A percentile compares a stretch with the other conserved stretches of the same genome.
phyloP scores from a whole-genome alignment of 202 grass and related monocot genomes.

The Saccharum hybrid region DNA sequence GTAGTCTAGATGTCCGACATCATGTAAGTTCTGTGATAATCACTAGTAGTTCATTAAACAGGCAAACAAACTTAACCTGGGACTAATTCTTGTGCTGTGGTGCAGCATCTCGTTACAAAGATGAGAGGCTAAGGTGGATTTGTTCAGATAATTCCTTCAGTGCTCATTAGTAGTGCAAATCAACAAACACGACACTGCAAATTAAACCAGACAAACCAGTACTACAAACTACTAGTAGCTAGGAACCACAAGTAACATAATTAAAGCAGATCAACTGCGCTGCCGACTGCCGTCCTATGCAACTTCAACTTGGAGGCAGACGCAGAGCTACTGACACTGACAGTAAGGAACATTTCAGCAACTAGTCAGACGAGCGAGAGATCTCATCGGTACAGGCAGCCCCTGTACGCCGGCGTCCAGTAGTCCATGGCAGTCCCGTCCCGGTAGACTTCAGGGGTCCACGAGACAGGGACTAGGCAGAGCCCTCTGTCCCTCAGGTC shows the following conservation, averaged over 20 bases:
- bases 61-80: neutral
- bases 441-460: slow-evolving; percentile 65
- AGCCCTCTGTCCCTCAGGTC: slow-evolving; percentile 80
- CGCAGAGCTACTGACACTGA: neutral
- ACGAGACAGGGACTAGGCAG: slow-evolving; percentile 88
- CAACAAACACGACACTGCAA: neutral
- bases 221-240: neutral
- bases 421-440: slow-evolving; percentile 76
- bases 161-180: slow-evolving; percentile 7
- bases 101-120: neutral
- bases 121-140: neutral
- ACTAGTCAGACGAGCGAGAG: neutral
- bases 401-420: slow-evolving; percentile 78
- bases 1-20: neutral
- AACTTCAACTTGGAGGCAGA: neutral
- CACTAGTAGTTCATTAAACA: neutral
- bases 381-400: slow-evolving; percentile 74
- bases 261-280: neutral
- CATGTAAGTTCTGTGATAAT: neutral
- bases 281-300: neutral
- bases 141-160: neutral
- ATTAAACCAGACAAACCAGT: slow-evolving; percentile 5
- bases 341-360: neutral
- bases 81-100: neutral
- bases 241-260: slow-evolving; percentile 4